Evolutionary conservation across 2,329 filamentous ascomycete genomes (phyloP).

Genomic region (Botryosphaeria dothidea): DNA sequence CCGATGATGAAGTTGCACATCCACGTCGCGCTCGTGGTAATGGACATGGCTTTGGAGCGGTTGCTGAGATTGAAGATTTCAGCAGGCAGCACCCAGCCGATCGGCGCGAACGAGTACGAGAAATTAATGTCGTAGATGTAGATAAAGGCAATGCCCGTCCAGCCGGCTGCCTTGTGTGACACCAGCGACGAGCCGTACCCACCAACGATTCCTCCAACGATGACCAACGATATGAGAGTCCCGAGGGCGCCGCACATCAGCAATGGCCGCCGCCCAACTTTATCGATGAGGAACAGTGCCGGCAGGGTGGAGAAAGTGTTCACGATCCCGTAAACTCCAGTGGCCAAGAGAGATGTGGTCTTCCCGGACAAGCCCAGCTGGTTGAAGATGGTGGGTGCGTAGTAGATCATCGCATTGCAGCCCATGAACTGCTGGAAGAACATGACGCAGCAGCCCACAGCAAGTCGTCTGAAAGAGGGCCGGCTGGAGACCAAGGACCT

Average conservation of each 20-base stretch:
- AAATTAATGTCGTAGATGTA: constrained; percentile 47
- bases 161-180: constrained; percentile 53
- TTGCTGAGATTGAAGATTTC: constrained; percentile 47
- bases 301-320: constrained; percentile 57
- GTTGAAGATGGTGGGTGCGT: constrained; percentile 49
- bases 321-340: constrained; percentile 59
- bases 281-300: constrained; percentile 57
- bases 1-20: constrained; percentile 64
- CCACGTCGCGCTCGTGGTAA: constrained; percentile 60
- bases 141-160: constrained; percentile 45
- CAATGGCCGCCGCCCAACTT: constrained; percentile 52
- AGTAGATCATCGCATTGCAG: constrained; percentile 46
- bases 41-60: constrained; percentile 48
- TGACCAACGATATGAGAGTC: constrained; percentile 44
- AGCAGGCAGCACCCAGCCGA: constrained; percentile 62
- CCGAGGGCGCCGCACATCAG: constrained; percentile 53
- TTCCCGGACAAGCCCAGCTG: constrained; percentile 41
- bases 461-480: constrained; percentile 23
- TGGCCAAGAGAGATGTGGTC: constrained; percentile 44
- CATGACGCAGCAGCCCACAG: constrained; percentile 5
- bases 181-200: constrained; percentile 54
- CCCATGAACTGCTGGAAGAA: constrained; percentile 53
- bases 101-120: constrained; percentile 75
- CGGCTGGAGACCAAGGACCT: constrained; percentile 36
- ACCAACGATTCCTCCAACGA: constrained; percentile 49